phyloP scores from a whole-genome alignment of 2,329 filamentous ascomycete species.

The Fusarium vanettenii region DNA sequence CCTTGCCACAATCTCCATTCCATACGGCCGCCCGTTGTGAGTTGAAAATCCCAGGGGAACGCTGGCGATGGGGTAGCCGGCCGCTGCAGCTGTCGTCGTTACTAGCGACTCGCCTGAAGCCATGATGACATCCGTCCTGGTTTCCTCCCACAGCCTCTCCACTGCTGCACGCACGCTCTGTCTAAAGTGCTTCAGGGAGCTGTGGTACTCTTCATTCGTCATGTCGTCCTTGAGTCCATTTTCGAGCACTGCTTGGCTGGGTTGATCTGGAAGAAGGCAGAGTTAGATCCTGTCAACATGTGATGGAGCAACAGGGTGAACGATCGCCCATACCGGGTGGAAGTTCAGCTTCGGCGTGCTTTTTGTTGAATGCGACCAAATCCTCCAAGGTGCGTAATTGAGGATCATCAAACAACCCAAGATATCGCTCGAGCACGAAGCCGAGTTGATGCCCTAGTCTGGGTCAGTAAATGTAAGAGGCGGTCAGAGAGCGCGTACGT shows the following conservation, averaged over 20 bases:
- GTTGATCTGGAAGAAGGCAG: slow-evolving; percentile 4
- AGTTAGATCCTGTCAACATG: neutral
- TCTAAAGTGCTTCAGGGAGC: neutral
- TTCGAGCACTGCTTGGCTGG: slow-evolving; percentile 7
- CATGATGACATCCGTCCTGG: slow-evolving; percentile 19
- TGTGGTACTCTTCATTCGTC: slow-evolving; percentile 5
- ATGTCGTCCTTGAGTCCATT: slow-evolving; percentile 2
- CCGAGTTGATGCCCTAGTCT: neutral
- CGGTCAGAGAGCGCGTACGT: neutral
- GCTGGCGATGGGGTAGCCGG: slow-evolving; percentile 12
- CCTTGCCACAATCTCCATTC: slow-evolving; percentile 13
- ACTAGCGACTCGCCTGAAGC: slow-evolving; percentile 17
- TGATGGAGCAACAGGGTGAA: neutral
- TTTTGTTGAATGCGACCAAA: slow-evolving; percentile 13
- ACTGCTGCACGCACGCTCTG: slow-evolving; percentile 4
- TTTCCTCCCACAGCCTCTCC: slow-evolving; percentile 4
- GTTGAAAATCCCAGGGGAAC: slow-evolving; percentile 9
- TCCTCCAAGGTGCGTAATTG: slow-evolving; percentile 2
- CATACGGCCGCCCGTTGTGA: slow-evolving; percentile 12
- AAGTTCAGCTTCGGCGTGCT: slow-evolving; percentile 6
- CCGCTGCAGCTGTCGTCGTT: slow-evolving; percentile 8
- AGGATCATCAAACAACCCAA: slow-evolving; percentile 8
- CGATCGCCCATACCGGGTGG: slow-evolving; percentile 1
- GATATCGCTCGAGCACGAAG: neutral
- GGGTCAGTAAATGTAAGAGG: neutral